phyloP scores from a whole-genome alignment of 2,329 filamentous ascomycete genomes.

The Colletotrichum horii region DNA sequence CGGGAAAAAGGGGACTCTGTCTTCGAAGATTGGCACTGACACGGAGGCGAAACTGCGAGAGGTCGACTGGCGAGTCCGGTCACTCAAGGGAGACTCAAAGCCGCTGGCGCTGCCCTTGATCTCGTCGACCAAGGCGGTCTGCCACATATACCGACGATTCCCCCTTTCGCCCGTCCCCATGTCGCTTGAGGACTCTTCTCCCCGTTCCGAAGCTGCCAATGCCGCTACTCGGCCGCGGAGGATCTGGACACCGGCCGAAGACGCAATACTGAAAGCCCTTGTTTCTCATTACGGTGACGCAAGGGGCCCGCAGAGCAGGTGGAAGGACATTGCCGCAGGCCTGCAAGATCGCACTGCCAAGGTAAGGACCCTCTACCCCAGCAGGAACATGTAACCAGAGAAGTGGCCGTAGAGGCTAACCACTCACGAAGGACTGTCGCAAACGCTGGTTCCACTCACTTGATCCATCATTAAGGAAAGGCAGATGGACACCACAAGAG shows the following conservation, averaged over 20 bases:
- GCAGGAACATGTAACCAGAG: not conserved
- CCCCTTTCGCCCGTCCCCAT: not conserved
- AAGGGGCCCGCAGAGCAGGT: conserved; percentile 28
- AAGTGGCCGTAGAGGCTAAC: too few relatives aligned
- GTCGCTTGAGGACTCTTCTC: not conserved
- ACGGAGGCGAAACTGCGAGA: not conserved
- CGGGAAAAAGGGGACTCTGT: not conserved
- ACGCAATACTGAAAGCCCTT: conserved; percentile 29
- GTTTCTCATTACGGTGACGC: conserved; percentile 32
- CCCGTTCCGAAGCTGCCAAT: not conserved
- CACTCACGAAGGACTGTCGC: conserved; percentile 28
- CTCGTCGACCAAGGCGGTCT: fast-evolving
- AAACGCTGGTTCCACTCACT: conserved; percentile 36
- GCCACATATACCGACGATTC: not conserved
- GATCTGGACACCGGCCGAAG: conserved; percentile 29
- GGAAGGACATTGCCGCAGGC: conserved; percentile 31
- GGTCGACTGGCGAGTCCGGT: not conserved
- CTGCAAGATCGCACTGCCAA: conserved; percentile 27
- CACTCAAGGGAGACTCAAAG: not conserved
- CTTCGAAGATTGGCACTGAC: not conserved
- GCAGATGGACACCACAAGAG: conserved; percentile 32
- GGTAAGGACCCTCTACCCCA: not conserved
- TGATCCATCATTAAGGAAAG: conserved; percentile 31
- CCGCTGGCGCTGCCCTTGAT: not conserved
- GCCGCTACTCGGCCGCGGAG: conserved; percentile 19